phyloP scores from a whole-genome alignment of 1,284 basidiomycete species.

The Boletellus deceptivus region DNA sequence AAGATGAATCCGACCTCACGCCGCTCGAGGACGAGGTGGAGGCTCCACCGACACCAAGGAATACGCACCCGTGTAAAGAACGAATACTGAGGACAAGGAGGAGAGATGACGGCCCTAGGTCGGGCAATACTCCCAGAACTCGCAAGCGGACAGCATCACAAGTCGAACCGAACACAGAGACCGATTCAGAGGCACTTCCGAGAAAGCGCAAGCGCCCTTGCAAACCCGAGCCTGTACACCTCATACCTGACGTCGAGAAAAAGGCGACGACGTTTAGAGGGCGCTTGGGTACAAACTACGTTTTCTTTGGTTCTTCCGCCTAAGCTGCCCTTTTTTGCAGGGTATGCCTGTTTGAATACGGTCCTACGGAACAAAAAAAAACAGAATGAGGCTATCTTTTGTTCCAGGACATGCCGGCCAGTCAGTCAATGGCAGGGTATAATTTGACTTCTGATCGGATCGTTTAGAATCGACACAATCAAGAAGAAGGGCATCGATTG shows the following conservation, averaged over 20 bases:
- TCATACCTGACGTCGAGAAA: conserved; percentile 66
- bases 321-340: conserved; percentile 22
- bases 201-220: conserved; percentile 45
- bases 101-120: too few relatives aligned
- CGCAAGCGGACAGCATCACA: conserved; percentile 10
- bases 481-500: conserved; percentile 80
- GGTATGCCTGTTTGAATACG: conserved; percentile 85
- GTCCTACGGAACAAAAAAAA: conserved; percentile 64
- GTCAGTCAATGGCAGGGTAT: conserved; percentile 1
- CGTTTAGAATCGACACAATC: conserved; percentile 67
- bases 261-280: conserved; percentile 71
- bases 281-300: conserved; percentile 48
- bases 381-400: conserved; percentile 49
- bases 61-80: too few relatives aligned
- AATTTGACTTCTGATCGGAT: background rate
- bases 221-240: conserved; percentile 59
- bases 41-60: background rate
- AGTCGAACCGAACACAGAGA: background rate
- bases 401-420: conserved; percentile 66
- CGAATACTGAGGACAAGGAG: too few relatives aligned
- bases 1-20: conserved; percentile 15
- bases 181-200: conserved; percentile 21
- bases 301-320: conserved; percentile 1
- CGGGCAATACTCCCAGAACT: too few relatives aligned
- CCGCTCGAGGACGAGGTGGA: conserved; percentile 14